Evolutionary conservation across 176 grass and related monocot genomes (phyloP).

Genomic region (Chloris gayana): DNA sequence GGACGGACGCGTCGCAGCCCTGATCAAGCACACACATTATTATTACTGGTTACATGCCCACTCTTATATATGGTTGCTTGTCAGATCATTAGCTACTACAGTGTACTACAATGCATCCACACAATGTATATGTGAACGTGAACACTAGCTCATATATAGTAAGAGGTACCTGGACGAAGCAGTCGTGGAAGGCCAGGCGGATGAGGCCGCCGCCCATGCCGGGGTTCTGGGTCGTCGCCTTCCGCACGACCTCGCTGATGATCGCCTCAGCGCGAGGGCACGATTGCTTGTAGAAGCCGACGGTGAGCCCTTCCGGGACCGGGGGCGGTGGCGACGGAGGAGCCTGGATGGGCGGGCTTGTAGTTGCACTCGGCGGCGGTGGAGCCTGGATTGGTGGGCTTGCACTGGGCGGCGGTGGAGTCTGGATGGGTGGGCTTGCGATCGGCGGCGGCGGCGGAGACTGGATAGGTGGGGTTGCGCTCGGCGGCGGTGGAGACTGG

Average conservation of each 20-base stretch:
- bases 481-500: not conserved
- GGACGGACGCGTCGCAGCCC: constrained; percentile 43
- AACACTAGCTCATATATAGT: too few species aligned
- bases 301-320: not conserved
- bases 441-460: not conserved
- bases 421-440: not conserved
- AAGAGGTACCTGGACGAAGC: constrained; percentile 45
- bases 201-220: constrained; percentile 40
- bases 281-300: constrained; percentile 30
- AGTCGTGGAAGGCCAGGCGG: constrained; percentile 55
- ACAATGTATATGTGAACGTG: too few species aligned
- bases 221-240: not conserved
- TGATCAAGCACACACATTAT: not conserved
- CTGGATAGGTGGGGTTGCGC: not conserved
- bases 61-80: too few species aligned
- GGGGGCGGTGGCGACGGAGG: not conserved
- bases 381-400: not conserved
- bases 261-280: constrained; percentile 28
- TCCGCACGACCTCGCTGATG: not conserved
- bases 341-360: not conserved
- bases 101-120: too few species aligned
- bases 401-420: not conserved
- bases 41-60: not conserved
- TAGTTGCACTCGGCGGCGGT: not conserved
- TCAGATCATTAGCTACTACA: too few species aligned